A percentile compares a stretch with the other conserved stretches of the same genome.
These are phyloP conservation scores for Cenchrus americanus DNA, from an alignment of 176 grass and related monocot species.

Conservation along the genomic window DNA sequence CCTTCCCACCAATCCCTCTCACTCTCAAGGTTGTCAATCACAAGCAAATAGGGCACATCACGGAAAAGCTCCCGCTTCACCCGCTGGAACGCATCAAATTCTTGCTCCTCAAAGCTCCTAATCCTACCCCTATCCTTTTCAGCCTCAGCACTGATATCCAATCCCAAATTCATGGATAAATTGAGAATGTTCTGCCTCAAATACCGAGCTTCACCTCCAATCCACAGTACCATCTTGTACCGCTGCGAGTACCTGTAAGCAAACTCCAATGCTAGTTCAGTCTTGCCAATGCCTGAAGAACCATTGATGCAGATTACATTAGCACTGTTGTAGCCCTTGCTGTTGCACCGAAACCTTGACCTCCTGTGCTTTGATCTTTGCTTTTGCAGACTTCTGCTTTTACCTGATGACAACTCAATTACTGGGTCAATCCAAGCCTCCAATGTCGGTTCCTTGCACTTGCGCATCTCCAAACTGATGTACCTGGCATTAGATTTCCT, in stretches of 20 bases:
- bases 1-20: conserved; percentile 99
- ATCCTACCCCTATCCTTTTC: conserved; percentile 95
- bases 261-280: conserved; percentile 90
- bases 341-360: conserved; percentile 68
- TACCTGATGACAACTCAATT: conserved; percentile 69
- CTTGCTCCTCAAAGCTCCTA: conserved; percentile 94
- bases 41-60: conserved; percentile 89
- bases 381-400: conserved; percentile 80
- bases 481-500: conserved; percentile 71
- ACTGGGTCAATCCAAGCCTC: conserved; percentile 98
- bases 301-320: conserved; percentile 80
- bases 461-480: conserved; percentile 90
- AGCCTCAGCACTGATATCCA: conserved; percentile 86
- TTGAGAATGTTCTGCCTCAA: conserved; percentile 94
- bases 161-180: conserved; percentile 71
- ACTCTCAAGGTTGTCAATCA: conserved; percentile 93
- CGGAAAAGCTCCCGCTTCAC: conserved; percentile 93
- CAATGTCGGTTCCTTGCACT: conserved; percentile 91
- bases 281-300: conserved; percentile 84
- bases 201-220: conserved; percentile 87
- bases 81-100: conserved; percentile 86
- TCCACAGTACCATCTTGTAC: conserved; percentile 97
- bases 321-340: conserved; percentile 52
- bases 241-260: conserved; percentile 84
- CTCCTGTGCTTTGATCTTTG: conserved; percentile 80